Evolutionary conservation across 768 basidiomycete genomes (phyloP).

Genomic region (Leccinum boreale): DNA sequence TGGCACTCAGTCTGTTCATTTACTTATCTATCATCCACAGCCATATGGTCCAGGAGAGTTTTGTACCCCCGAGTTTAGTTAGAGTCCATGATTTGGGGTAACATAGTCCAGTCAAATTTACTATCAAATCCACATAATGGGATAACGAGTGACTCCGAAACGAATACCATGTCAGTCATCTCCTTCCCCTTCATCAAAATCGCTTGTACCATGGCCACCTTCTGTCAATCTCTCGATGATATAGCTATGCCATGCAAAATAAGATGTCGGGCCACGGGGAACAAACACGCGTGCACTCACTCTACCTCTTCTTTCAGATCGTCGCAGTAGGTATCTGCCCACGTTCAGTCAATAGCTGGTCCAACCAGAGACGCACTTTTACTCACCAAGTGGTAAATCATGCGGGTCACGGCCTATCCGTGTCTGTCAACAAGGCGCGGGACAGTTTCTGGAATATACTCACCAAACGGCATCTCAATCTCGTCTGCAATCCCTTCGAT

Average conservation of each 20-base stretch:
- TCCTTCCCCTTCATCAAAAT: conserved; percentile 80
- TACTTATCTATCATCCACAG: conserved; percentile 37
- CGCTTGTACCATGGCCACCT: conserved; percentile 66
- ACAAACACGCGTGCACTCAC: conserved; percentile 40
- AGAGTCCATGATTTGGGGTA: conserved; percentile 28
- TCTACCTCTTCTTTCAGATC: conserved; percentile 84
- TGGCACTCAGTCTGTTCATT: neutral
- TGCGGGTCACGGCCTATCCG: conserved; percentile 52
- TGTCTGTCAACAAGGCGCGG: neutral
- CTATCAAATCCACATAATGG: neutral
- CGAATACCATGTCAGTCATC: conserved; percentile 55
- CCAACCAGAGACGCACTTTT: neutral
- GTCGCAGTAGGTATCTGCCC: conserved; percentile 74
- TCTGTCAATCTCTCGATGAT: conserved; percentile 69
- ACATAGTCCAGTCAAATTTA: neutral
- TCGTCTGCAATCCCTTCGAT: conserved; percentile 95
- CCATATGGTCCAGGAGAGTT: conserved; percentile 93
- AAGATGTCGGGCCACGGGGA: conserved; percentile 3
- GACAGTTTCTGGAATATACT: conserved; percentile 11
- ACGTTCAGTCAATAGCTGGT: neutral
- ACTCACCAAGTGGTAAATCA: conserved; percentile 73
- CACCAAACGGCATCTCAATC: conserved; percentile 94
- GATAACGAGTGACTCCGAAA: neutral
- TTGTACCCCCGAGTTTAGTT: conserved; percentile 82
- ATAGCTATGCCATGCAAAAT: conserved; percentile 42